Base-by-base conservation (phyloP, 2,329 filamentous ascomycete species). In the Paraphoma chrysanthemicola region DNA sequence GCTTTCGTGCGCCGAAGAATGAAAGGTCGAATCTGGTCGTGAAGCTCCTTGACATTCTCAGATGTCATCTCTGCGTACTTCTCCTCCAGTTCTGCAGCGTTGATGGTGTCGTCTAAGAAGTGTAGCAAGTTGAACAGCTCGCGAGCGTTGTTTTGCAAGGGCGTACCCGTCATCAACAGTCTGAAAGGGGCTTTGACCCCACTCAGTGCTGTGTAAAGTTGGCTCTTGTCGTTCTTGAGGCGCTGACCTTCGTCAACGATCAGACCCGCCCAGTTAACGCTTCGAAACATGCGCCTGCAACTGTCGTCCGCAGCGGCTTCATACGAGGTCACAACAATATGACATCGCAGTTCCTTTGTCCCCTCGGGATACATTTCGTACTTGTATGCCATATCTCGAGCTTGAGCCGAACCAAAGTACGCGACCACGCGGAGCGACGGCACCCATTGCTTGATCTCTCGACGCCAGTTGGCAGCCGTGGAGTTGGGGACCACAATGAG, bases 91-190 rank as follows among this genome's bases (percentile, higher is more conserved):
- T 84, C 78, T 33, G 86, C 86, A 0, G 95, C 93, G 65, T 93
- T 78, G 54, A 87, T 85, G 0, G 79, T 81, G 6, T 87, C 84
- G 69, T 99, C 93, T 43, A 97, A 85, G 75, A 99, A 99, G 63
- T 98, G 94, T 4, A 99, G 80, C n/a, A 99, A 82, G 70, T 97
- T 99, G 81, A 98, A 98, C 0, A 99, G 81, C 75, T 99, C 95
- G 45, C 93, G 86, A 64, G 92, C 91, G 73, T 97, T 98, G 77
- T 99, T 99, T 69, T 99, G 95, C 11, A 99, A 79, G 0, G 95
- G 95, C 0, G 95, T 99, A 1, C 93, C 77, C 1, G 94, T 98
- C 33, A 99, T 82, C 1, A 99, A 84, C 39, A 97, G 83, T 51
- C 92, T 89, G 78, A 95, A 97, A 0, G 91, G 91, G 30, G 93